Percentiles rank a stretch among this genome's conserved stretches.
phyloP scores from a whole-genome alignment of 2,329 filamentous ascomycete species.

The Hansfordia pulvinata region DNA sequence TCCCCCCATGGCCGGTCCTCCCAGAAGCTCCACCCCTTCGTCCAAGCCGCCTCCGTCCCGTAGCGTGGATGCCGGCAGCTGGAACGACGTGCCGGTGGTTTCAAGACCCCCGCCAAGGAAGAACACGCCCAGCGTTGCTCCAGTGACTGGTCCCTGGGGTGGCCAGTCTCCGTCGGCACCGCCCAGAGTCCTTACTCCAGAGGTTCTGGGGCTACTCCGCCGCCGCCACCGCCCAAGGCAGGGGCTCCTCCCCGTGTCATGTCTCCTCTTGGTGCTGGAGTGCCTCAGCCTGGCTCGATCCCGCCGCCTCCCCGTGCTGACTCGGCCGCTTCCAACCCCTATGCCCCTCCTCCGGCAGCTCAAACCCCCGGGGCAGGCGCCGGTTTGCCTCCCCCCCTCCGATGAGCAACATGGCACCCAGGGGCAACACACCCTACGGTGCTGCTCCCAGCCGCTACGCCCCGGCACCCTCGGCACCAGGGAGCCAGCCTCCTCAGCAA shows the following conservation, averaged over 20 bases:
- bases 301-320: conserved; percentile 33
- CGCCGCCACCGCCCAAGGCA: conserved; percentile 74
- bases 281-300: conserved; percentile 31
- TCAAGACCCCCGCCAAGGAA: conserved; percentile 61
- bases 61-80: conserved; percentile 61
- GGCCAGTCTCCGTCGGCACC: too few species aligned
- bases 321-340: conserved; percentile 46
- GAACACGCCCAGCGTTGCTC: conserved; percentile 56
- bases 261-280: conserved; percentile 50
- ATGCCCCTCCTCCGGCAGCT: conserved; percentile 44
- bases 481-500: conserved; percentile 27
- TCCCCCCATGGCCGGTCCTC: conserved; percentile 32
- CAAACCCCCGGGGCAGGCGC: conserved; percentile 13
- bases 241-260: conserved; percentile 54
- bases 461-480: conserved; percentile 42
- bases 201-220: conserved; percentile 54
- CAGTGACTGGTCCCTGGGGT: conserved; percentile 65
- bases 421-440: conserved; percentile 71
- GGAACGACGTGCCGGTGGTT: conserved; percentile 93
- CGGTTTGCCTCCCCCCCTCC: conserved; percentile 28
- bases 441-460: conserved; percentile 68
- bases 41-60: conserved; percentile 54
- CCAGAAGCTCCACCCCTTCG: conserved; percentile 55
- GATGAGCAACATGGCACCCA: conserved; percentile 38
- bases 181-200: too few species aligned